Percentiles rank a stretch among this genome's conserved stretches.
Evolutionary conservation across 2,329 filamentous ascomycete species (phyloP).

Genomic region (Calonectria montana): DNA sequence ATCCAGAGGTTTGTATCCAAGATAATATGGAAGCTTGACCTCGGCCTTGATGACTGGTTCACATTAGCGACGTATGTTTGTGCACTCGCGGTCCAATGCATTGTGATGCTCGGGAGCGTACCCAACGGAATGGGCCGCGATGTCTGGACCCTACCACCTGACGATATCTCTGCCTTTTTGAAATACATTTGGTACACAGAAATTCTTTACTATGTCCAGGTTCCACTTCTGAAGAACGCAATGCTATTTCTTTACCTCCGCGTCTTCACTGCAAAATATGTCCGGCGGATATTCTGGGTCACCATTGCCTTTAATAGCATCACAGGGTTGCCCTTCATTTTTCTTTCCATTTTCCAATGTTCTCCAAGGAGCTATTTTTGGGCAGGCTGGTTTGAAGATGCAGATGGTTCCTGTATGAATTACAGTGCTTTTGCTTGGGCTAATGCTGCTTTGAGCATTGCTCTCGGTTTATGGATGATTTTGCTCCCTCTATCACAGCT

Average conservation of each 20-base stretch:
- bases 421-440: neutral
- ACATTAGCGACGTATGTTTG: neutral
- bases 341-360: neutral
- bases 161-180: neutral
- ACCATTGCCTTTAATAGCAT: neutral
- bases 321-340: neutral
- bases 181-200: neutral
- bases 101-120: neutral
- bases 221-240: neutral
- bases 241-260: neutral
- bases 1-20: neutral
- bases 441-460: neutral
- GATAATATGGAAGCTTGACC: neutral
- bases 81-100: neutral
- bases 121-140: neutral
- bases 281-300: neutral
- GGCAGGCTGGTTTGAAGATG: neutral
- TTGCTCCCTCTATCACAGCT: neutral
- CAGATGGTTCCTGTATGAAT: neutral
- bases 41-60: neutral
- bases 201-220: neutral
- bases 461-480: neutral
- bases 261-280: neutral
- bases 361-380: neutral
- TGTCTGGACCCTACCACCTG: neutral